Evolutionary conservation across 345 rosid genomes (phyloP).

Genomic region (Murraya paniculata): DNA sequence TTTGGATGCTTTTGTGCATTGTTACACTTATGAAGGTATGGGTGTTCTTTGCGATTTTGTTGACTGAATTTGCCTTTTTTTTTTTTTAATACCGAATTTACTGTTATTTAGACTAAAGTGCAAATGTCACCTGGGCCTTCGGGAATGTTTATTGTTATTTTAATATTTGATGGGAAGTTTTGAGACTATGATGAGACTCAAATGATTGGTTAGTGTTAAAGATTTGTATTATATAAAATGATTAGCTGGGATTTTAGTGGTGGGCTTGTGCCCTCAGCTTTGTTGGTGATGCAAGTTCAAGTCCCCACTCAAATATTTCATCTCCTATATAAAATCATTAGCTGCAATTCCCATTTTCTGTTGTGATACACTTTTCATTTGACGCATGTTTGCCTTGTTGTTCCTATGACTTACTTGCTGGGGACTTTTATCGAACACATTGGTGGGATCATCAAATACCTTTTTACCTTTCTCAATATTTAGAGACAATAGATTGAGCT

Average conservation of each 20-base stretch:
- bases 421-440: too few relatives aligned
- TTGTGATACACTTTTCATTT: too few relatives aligned
- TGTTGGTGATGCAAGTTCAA: too few relatives aligned
- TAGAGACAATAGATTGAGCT: not conserved
- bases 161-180: not conserved
- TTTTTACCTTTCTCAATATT: too few relatives aligned
- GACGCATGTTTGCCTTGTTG: too few relatives aligned
- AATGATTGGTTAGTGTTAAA: not conserved
- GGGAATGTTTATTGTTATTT: not conserved
- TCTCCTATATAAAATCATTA: too few relatives aligned
- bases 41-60: not conserved
- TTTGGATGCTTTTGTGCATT: constrained; percentile 77
- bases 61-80: not conserved
- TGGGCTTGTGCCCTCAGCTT: too few relatives aligned
- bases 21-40: constrained; percentile 71
- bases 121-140: not conserved
- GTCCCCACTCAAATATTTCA: too few relatives aligned
- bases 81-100: not conserved
- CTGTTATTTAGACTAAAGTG: not conserved
- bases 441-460: too few relatives aligned
- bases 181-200: not conserved
- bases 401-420: too few relatives aligned
- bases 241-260: not conserved
- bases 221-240: not conserved
- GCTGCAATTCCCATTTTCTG: too few relatives aligned